phyloP scores from a whole-genome alignment of 2,329 filamentous ascomycete genomes.

The Arthroderma uncinatum region DNA sequence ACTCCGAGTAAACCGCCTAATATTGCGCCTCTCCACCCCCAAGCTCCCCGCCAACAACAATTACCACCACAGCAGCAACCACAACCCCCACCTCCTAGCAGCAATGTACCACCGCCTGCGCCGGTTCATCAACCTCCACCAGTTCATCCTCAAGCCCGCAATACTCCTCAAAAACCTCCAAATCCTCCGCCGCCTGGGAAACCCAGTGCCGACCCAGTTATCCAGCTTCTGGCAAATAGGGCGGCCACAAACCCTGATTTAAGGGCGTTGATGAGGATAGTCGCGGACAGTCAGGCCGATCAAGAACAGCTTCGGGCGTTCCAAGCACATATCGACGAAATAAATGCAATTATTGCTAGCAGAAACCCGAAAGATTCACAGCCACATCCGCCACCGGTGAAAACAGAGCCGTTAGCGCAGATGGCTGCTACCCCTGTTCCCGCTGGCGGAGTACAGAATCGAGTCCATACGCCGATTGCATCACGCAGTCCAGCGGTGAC shows the following conservation, averaged over 20 bases:
- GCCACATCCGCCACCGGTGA: slow-evolving; percentile 13
- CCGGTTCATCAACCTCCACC: background rate
- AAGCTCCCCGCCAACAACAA: slow-evolving; percentile 1
- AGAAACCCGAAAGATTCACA: slow-evolving; percentile 32
- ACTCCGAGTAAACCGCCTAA: slow-evolving; percentile 2
- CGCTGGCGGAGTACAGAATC: background rate
- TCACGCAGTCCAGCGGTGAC: slow-evolving; percentile 4
- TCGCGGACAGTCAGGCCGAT: slow-evolving; percentile 40
- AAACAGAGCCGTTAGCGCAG: slow-evolving; percentile 11
- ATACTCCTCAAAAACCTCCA: slow-evolving; percentile 16
- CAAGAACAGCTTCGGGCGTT: slow-evolving; percentile 41
- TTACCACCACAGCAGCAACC: background rate
- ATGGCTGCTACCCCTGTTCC: slow-evolving; percentile 1
- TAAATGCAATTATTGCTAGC: slow-evolving; percentile 40
- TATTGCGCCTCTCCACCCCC: slow-evolving; percentile 3
- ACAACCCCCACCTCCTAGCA: background rate
- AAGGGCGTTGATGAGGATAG: slow-evolving; percentile 42
- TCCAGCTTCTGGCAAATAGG: slow-evolving; percentile 43
- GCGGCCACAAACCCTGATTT: slow-evolving; percentile 39
- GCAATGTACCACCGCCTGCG: background rate
- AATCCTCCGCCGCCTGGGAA: slow-evolving; percentile 26
- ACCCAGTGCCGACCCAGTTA: slow-evolving; percentile 40
- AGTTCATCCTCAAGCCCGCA: background rate
- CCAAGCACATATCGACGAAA: slow-evolving; percentile 41
- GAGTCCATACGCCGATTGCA: slow-evolving; percentile 9